Percentiles rank a stretch among this genome's conserved stretches.
Evolutionary conservation across 192 early-diverging fungal genomes (phyloP).

Genomic region (Funneliformis mosseae): DNA sequence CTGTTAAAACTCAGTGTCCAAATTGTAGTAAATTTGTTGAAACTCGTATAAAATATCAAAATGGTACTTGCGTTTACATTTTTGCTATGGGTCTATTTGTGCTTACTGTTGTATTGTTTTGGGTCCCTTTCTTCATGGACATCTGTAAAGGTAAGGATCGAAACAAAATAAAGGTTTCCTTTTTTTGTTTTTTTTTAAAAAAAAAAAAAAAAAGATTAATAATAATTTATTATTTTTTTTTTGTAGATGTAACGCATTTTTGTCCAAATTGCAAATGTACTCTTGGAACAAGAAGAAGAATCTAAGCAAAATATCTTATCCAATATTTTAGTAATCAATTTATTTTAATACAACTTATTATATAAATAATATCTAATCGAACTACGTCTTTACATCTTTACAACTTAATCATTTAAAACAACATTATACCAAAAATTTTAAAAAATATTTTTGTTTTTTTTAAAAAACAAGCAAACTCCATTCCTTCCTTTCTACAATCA

Average conservation of each 20-base stretch:
- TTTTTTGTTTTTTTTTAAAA: no score
- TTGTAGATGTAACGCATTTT: not conserved
- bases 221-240: not conserved
- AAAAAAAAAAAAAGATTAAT: no score
- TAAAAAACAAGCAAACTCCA: no score
- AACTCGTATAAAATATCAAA: conserved; percentile 6
- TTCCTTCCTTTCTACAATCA: no score
- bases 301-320: not conserved
- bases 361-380: no score
- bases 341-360: no score
- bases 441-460: no score
- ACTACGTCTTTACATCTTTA: no score
- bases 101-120: conserved; percentile 25
- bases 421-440: no score
- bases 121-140: conserved; percentile 26
- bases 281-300: not conserved
- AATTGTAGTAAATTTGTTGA: conserved; percentile 18
- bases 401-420: no score
- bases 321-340: no score
- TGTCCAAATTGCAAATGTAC: not conserved
- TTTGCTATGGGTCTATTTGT: conserved; percentile 14
- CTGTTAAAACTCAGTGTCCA: conserved; percentile 21
- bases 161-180: not conserved
- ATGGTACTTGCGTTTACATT: conserved; percentile 10
- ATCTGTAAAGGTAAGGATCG: conserved; percentile 4